Percentiles rank a stretch among this genome's conserved stretches.
phyloP scores from a whole-genome alignment of 345 rosid species.

The Noccaea caerulescens region DNA sequence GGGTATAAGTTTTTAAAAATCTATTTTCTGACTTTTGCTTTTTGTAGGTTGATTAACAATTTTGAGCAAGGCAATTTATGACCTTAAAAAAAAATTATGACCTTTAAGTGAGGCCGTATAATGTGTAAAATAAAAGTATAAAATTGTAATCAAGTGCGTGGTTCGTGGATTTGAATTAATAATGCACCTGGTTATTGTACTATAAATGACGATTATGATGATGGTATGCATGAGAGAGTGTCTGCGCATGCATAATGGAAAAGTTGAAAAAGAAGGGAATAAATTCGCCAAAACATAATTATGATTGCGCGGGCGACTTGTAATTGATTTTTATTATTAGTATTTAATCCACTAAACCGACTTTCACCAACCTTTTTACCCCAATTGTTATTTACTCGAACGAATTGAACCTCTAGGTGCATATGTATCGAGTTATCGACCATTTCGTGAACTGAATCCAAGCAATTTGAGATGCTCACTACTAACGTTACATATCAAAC shows the following conservation, averaged over 20 bases:
- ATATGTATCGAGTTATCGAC: background rate
- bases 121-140: background rate
- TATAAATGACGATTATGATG: conserved; percentile 40
- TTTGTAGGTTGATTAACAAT: background rate
- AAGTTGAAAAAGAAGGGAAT: conserved; percentile 35
- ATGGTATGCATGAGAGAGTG: conserved; percentile 43
- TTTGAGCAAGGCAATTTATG: background rate
- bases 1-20: background rate
- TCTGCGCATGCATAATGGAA: conserved; percentile 41
- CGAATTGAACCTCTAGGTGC: background rate
- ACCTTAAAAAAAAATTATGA: no score
- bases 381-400: background rate
- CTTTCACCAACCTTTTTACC: conserved; percentile 7
- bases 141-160: conserved; percentile 1
- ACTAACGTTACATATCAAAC: no score
- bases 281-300: conserved; percentile 41
- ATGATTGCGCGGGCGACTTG: conserved; percentile 34
- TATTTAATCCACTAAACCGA: conserved; percentile 19
- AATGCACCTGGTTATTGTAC: conserved; percentile 1
- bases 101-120: conserved; percentile 1
- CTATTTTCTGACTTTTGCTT: background rate
- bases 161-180: background rate
- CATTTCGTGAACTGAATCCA: no score
- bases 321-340: conserved; percentile 21
- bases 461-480: no score